phyloP scores from a whole-genome alignment of 78 protist species.

The Chrysochromulina parva region DNA sequence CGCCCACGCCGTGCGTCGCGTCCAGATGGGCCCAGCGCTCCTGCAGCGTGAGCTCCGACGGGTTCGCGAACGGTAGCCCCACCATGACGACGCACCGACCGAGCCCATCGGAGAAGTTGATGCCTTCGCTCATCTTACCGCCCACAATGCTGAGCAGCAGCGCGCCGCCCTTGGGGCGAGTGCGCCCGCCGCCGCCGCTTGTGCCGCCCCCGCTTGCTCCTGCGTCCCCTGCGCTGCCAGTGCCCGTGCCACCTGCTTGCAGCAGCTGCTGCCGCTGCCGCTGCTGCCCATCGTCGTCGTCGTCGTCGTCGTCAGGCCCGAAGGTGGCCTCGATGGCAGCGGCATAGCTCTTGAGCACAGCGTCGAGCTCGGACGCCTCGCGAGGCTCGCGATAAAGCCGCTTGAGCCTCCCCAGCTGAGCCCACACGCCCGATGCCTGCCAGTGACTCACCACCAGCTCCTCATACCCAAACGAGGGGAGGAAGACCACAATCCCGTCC shows the following conservation, averaged over 20 bases:
- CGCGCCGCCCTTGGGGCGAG: conserved; percentile 48
- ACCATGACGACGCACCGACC: conserved; percentile 68
- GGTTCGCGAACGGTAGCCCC: conserved; percentile 83
- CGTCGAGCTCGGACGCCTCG: background rate
- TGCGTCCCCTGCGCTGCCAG: no score
- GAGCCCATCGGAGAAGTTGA: conserved; percentile 80
- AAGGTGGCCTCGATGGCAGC: background rate
- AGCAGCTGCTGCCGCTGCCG: background rate
- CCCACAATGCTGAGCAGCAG: conserved; percentile 70
- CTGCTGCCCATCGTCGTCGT: no score
- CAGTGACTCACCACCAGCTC: conserved; percentile 16
- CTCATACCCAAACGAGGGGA: conserved; percentile 67
- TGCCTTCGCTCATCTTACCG: conserved; percentile 90
- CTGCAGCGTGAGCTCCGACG: conserved; percentile 42
- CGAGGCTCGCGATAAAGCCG: background rate
- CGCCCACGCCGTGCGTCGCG: background rate
- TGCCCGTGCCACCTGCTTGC: no score
- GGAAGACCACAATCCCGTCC: conserved; percentile 75
- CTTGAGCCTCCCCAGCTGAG: background rate
- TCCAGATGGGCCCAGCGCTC: conserved; percentile 48
- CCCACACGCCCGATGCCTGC: background rate
- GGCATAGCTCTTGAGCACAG: background rate
- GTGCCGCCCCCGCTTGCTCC: no score
- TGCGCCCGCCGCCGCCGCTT: no score
- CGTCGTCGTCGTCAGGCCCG: background rate